A percentile compares a stretch with the other conserved stretches of the same genome.
Evolutionary conservation across 116 monocot genomes (phyloP).

Genomic region (Dioscorea cayenensis): DNA sequence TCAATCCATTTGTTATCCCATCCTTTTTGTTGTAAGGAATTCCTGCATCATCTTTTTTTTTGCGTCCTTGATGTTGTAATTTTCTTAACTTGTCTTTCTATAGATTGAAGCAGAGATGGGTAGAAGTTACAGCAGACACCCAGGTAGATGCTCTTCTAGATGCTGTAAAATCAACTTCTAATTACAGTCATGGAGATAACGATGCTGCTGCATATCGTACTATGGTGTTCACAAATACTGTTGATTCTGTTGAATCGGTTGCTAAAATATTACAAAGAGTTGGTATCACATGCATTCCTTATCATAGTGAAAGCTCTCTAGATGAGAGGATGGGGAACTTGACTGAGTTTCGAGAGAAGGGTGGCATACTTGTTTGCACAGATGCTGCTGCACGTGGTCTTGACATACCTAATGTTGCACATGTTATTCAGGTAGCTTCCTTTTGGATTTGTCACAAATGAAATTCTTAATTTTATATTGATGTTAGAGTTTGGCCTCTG

Average conservation of each 20-base stretch:
- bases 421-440: slow-evolving; percentile 85
- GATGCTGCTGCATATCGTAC: slow-evolving; percentile 36
- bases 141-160: slow-evolving; percentile 83
- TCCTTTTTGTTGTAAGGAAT: too few species aligned
- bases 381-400: slow-evolving; percentile 99
- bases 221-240: slow-evolving; percentile 94
- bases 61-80: background rate
- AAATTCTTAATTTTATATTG: background rate
- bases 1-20: too few species aligned
- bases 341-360: slow-evolving; percentile 56
- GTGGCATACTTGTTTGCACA: slow-evolving; percentile 95
- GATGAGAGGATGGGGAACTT: slow-evolving; percentile 64
- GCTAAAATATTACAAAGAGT: slow-evolving; percentile 57
- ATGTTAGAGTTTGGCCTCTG: too few species aligned
- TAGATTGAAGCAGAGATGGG: slow-evolving; percentile 93
- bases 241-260: slow-evolving; percentile 76
- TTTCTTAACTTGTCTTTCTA: slow-evolving; percentile 2
- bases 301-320: slow-evolving; percentile 72
- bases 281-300: slow-evolving; percentile 64
- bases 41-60: background rate
- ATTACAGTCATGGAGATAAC: slow-evolving; percentile 13
- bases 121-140: slow-evolving; percentile 84
- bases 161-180: slow-evolving; percentile 51
- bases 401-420: slow-evolving; percentile 89
- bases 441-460: background rate